Conservation (phyloP, 2,329 filamentous ascomycete species). For the Oidium heveae region DNA sequence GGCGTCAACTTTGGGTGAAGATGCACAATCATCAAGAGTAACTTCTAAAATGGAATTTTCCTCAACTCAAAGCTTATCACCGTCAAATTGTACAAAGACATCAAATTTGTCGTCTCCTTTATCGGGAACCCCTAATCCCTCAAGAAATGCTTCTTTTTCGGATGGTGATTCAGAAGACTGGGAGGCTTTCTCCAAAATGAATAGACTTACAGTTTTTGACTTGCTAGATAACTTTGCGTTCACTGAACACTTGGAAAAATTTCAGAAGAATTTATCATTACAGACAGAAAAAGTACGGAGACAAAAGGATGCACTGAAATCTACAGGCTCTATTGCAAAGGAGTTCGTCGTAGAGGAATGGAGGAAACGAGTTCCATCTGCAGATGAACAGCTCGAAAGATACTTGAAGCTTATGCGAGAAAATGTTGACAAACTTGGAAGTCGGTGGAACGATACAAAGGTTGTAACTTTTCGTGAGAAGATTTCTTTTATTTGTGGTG, state of each 20-base stretch:
- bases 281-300: constrained; percentile 69
- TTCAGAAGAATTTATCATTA: constrained; percentile 57
- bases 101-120: constrained; percentile 22
- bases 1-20: neutral
- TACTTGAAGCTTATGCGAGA: constrained; percentile 71
- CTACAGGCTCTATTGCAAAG: constrained; percentile 51
- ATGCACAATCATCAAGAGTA: constrained; percentile 5
- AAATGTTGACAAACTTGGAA: constrained; percentile 67
- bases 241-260: constrained; percentile 69
- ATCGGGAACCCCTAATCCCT: constrained; percentile 31
- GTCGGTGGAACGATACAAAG: constrained; percentile 72
- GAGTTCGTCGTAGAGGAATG: constrained; percentile 83
- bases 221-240: constrained; percentile 83
- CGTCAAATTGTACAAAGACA: constrained; percentile 17
- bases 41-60: constrained; percentile 1
- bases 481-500: constrained; percentile 82
- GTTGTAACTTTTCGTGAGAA: constrained; percentile 80
- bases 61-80: constrained; percentile 22
- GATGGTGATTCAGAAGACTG: constrained; percentile 68
- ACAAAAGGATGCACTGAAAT: constrained; percentile 58
- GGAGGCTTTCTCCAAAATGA: constrained; percentile 65
- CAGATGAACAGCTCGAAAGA: constrained; percentile 78
- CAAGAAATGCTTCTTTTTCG: constrained; percentile 61
- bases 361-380: constrained; percentile 60
- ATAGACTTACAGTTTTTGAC: constrained; percentile 77